Base-by-base conservation (phyloP, 2,329 filamentous ascomycete genomes). In the Nectriaceae sp. region DNA sequence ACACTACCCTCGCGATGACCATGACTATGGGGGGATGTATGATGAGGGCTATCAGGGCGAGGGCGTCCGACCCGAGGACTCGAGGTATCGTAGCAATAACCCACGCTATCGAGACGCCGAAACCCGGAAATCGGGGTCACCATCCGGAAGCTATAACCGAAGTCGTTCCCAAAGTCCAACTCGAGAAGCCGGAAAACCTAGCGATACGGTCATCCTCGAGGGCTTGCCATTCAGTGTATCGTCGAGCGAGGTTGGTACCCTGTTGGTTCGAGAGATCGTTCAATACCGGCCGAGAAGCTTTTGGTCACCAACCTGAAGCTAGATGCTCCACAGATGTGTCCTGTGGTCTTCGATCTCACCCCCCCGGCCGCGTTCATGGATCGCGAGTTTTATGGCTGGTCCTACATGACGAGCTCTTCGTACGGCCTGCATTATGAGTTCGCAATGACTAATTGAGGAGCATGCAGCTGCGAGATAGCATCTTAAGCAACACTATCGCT, bases 161-260 rank as follows among this genome's bases (percentile, higher is more conserved):
- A 69, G 66, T 47, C 62, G 63, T 10, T 72, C 70, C 21, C 61
- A 56, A 21, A 72, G 67, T 47, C 70, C 64, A 26, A 64, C 54
- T 26, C 65, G 64, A 41, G 69, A 72, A 40, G 69, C 71, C 21
- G 72, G 72, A 41, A 61, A 58, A 48, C 76, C 76, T 24, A 77
- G 70, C 54, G 72, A 78, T 52, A 80, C 76, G 26, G 70, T 83
- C 43, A 79, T 83, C 44, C 67, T 83, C 37, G 79, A 83, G 59
- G 78, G 78, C 45, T 57, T 83, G 46, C 76, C 78, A 24, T 62
- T 68, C 48, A 73, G 73, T 46, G 68, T 79, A 50, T 74, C 75
- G 49, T 69, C 76, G 64, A 70, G 72, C 63, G 76, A 80, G 68
- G 78, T 82, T 73, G 67, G 76, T 65, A 57, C 54, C 59, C 60